Evolutionary conservation across 2,329 filamentous ascomycete species (phyloP).

Genomic region (Elsinoe perseae): DNA sequence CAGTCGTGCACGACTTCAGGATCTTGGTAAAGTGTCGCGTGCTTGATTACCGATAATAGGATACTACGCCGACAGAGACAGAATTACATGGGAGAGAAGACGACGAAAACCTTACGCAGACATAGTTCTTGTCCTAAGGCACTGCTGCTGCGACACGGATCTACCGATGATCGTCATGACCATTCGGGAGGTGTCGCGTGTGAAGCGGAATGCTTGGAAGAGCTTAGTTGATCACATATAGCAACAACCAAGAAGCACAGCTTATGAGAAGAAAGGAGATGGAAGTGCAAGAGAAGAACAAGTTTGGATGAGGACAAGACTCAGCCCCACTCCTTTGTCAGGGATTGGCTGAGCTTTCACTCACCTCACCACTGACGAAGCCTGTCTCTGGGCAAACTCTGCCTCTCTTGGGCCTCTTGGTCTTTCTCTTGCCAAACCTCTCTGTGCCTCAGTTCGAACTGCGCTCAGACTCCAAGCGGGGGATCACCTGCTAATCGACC

Average conservation of each 20-base stretch:
- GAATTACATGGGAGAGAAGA: conserved; percentile 1
- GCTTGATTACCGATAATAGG: conserved; percentile 4
- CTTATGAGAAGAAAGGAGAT: neutral
- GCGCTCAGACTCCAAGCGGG: neutral
- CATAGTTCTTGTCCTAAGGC: conserved; percentile 15
- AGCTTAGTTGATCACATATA: conserved; percentile 14
- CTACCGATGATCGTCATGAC: neutral
- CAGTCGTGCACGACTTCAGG: neutral
- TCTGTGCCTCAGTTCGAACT: conserved; percentile 3
- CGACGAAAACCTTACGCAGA: conserved; percentile 14
- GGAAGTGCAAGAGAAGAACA: neutral
- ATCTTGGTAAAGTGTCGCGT: neutral
- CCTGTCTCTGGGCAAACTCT: conserved; percentile 6
- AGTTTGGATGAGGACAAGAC: neutral
- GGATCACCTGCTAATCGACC: neutral
- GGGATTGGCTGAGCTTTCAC: neutral
- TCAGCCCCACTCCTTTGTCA: neutral
- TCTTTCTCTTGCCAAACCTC: neutral
- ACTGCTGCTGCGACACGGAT: neutral
- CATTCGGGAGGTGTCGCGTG: neutral
- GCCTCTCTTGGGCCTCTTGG: conserved; percentile 9
- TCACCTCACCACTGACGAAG: conserved; percentile 3
- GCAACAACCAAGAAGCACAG: neutral
- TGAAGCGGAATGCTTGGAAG: neutral
- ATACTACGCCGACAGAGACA: neutral